Evolutionary conservation across 2,329 filamentous ascomycete species (phyloP).

Genomic region (Neonectria punicea): DNA sequence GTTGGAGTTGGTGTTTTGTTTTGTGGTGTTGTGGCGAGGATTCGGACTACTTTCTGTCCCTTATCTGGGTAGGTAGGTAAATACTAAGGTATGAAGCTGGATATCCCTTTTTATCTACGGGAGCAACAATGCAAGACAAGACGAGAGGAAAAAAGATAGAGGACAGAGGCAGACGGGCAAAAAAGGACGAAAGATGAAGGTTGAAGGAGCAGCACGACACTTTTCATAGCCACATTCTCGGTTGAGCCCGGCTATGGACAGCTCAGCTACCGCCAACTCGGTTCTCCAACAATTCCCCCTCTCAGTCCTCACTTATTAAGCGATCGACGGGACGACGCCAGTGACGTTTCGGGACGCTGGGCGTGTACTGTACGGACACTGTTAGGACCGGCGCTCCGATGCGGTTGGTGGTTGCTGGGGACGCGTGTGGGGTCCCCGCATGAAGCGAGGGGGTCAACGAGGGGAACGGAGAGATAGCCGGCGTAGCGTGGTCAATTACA

Average conservation of each 20-base stretch:
- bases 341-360: constrained; percentile 32
- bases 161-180: constrained; percentile 6
- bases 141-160: neutral
- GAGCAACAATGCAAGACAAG: neutral
- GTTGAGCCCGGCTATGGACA: constrained; percentile 42
- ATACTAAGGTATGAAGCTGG: too few relatives aligned
- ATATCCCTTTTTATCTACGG: too few relatives aligned
- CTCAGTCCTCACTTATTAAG: constrained; percentile 8
- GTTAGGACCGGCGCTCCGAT: neutral
- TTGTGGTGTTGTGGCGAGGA: neutral
- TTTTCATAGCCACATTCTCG: constrained; percentile 43
- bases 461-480: neutral
- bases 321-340: constrained; percentile 28
- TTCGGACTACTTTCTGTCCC: neutral
- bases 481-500: neutral
- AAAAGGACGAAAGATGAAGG: neutral
- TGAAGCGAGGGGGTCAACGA: neutral
- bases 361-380: neutral
- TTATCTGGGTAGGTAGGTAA: neutral
- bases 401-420: neutral
- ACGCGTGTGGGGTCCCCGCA: constrained; percentile 13
- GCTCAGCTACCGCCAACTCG: constrained; percentile 33
- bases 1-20: neutral
- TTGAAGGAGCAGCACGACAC: constrained; percentile 14
- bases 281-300: constrained; percentile 38